Conservation (phyloP, 192 early-diverging fungal genomes). For the Cladochytrium replicatum region DNA sequence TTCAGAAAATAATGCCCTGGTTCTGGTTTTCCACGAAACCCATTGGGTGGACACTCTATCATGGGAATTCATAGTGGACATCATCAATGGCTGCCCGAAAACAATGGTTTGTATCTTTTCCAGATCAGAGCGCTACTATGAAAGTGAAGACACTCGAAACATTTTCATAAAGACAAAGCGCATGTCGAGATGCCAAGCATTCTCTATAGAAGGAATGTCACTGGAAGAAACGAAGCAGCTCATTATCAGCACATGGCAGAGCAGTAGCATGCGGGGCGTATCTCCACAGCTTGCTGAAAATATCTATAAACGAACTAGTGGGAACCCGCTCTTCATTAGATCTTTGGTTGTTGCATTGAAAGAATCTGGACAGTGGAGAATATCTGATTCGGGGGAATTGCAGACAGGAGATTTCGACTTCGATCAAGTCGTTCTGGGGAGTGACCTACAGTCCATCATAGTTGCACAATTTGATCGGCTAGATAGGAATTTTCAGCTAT, state of each 20-base stretch:
- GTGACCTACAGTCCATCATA: conserved; percentile 37
- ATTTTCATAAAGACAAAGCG: conserved; percentile 16
- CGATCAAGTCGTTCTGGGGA: conserved; percentile 30
- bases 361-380: conserved; percentile 31
- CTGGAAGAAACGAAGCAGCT: conserved; percentile 28
- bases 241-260: conserved; percentile 25
- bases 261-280: conserved; percentile 20
- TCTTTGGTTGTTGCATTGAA: conserved; percentile 34
- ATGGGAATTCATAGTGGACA: conserved; percentile 34
- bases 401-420: conserved; percentile 31
- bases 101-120: conserved; percentile 26
- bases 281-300: conserved; percentile 19
- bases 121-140: conserved; percentile 21
- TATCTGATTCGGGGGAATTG: conserved; percentile 18
- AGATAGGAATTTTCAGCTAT: conserved; percentile 38
- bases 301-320: conserved; percentile 33
- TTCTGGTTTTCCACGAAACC: conserved; percentile 31
- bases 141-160: conserved; percentile 22
- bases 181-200: conserved; percentile 10
- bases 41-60: conserved; percentile 37
- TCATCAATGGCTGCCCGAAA: conserved; percentile 18
- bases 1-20: conserved; percentile 19
- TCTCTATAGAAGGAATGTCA: conserved; percentile 22
- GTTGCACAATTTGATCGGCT: conserved; percentile 44
- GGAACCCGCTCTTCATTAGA: conserved; percentile 38